A percentile compares a stretch with the other conserved stretches of the same genome.
phyloP scores from a whole-genome alignment of 2,329 filamentous ascomycete species.

The Neonectria ditissima region DNA sequence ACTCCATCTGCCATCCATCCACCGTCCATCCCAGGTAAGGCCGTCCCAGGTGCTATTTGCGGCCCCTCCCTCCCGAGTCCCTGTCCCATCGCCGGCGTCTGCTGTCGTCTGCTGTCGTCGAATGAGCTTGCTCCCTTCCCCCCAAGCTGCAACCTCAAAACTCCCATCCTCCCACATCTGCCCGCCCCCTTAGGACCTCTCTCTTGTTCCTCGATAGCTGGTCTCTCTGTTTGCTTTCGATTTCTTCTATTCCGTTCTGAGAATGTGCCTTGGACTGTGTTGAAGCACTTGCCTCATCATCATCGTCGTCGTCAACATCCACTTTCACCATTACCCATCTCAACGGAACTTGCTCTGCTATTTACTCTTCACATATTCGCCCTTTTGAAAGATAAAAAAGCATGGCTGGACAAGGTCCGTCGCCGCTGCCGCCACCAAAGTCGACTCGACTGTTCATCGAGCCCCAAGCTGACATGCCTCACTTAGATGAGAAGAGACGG shows the following conservation, averaged over 20 bases:
- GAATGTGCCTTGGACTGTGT: conserved; percentile 44
- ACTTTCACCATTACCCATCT: conserved; percentile 25
- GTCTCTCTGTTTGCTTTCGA: conserved; percentile 60
- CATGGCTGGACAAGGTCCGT: conserved; percentile 58
- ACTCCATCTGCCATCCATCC: conserved; percentile 36
- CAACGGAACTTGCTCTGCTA: conserved; percentile 5
- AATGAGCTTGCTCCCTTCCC: conserved; percentile 47
- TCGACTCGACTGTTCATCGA: conserved; percentile 4
- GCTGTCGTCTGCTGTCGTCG: conserved; percentile 50
- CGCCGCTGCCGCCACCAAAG: conserved; percentile 32
- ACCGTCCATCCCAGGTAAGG: conserved; percentile 43
- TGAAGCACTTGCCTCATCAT: conserved; percentile 33
- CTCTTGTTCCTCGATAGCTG: conserved; percentile 65
- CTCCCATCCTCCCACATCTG: conserved; percentile 57
- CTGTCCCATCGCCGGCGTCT: conserved; percentile 53
- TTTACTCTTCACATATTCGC: conserved; percentile 29
- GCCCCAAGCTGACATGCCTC: conserved; percentile 39
- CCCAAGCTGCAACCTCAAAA: conserved; percentile 61
- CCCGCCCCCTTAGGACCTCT: conserved; percentile 48
- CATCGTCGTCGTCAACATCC: conserved; percentile 1
- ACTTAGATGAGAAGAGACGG: conserved; percentile 66
- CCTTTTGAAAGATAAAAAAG: conserved; percentile 42
- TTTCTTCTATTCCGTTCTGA: conserved; percentile 48
- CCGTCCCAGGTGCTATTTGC: conserved; percentile 43
- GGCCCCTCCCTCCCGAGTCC: conserved; percentile 40